These are phyloP conservation scores for Colletotrichum musicola DNA, from an alignment of 2,329 filamentous ascomycete species.

Conservation along the genomic window DNA sequence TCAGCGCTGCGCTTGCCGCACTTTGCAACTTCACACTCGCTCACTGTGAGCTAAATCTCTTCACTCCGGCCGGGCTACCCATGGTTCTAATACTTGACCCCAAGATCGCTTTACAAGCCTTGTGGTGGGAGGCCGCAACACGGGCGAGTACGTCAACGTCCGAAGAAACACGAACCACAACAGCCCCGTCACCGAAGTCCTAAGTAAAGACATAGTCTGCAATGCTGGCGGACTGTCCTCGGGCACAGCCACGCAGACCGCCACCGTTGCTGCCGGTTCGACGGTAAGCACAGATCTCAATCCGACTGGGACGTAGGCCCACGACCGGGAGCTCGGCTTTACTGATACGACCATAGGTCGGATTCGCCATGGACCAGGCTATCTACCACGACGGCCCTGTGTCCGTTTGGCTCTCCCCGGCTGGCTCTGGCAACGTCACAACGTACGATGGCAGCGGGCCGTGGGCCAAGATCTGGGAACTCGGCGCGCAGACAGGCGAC, in stretches of 20 bases:
- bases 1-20: constrained; percentile 15
- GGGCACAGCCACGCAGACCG: constrained; percentile 20
- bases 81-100: not conserved
- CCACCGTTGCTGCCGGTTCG: constrained; percentile 30
- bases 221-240: constrained; percentile 53
- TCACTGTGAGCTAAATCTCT: constrained; percentile 21
- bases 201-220: constrained; percentile 58
- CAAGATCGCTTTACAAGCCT: constrained; percentile 37
- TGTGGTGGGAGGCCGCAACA: constrained; percentile 29
- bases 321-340: no score
- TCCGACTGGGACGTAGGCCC: no score
- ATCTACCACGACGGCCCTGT: no score
- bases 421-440: constrained; percentile 24
- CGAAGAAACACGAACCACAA: constrained; percentile 50
- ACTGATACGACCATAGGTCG: no score
- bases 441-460: constrained; percentile 32
- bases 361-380: no score
- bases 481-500: constrained; percentile 29
- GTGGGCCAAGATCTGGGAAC: constrained; percentile 36
- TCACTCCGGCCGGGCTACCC: no score
- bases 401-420: no score
- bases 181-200: constrained; percentile 62
- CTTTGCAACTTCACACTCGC: constrained; percentile 13
- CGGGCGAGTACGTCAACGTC: constrained; percentile 36
- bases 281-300: no score